Conservation (phyloP, 129 eudicot genomes). For the Flaveria brownii region DNA sequence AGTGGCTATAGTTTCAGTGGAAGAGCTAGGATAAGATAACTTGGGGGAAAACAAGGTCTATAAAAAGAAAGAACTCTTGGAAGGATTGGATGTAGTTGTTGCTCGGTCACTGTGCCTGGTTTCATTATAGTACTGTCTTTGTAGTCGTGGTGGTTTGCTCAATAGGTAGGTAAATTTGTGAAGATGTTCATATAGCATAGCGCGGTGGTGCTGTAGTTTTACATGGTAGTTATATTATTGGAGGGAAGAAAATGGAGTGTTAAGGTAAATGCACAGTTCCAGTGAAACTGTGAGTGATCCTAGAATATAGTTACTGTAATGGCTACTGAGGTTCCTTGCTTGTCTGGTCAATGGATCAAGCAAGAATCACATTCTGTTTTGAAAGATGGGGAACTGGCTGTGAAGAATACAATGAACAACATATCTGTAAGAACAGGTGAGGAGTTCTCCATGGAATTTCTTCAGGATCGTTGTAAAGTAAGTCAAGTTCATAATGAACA, state of each 20-base stretch:
- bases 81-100: neutral
- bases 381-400: slow-evolving; percentile 29
- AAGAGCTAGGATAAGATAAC: neutral
- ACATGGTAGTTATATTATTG: slow-evolving; percentile 11
- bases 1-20: slow-evolving; percentile 11
- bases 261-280: slow-evolving; percentile 13
- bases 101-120: neutral
- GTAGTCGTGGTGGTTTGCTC: slow-evolving; percentile 2
- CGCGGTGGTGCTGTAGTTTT: neutral
- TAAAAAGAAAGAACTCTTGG: neutral
- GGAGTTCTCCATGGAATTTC: slow-evolving; percentile 60
- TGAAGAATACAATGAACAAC: slow-evolving; percentile 38
- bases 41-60: neutral
- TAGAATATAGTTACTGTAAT: slow-evolving; percentile 37
- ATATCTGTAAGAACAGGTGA: slow-evolving; percentile 66
- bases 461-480: slow-evolving; percentile 48
- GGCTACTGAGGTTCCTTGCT: slow-evolving; percentile 45
- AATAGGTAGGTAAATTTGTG: slow-evolving; percentile 18
- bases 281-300: slow-evolving; percentile 29
- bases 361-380: slow-evolving; percentile 34
- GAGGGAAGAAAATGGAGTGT: neutral
- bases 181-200: slow-evolving; percentile 6
- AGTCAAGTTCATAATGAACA: slow-evolving; percentile 28
- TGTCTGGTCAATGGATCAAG: slow-evolving; percentile 48
- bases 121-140: neutral